Conservation (phyloP, 148 eudicot genomes). For the Gaultheria prostrata region DNA sequence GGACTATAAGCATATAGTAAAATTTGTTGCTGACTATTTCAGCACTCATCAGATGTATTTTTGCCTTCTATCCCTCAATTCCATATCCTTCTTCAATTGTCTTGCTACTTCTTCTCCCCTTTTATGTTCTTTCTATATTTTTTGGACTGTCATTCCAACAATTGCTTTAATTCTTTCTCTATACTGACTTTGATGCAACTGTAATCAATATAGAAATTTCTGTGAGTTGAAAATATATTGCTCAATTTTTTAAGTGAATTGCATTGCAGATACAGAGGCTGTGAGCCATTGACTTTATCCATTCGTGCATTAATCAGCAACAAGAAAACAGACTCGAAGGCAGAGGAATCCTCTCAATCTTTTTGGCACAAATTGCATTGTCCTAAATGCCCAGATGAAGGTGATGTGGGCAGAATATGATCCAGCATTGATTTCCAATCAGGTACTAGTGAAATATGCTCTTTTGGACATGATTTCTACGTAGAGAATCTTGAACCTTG, state of each 20-base stretch:
- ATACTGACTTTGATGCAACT: not conserved
- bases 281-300: conserved; percentile 68
- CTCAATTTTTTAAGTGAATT: not conserved
- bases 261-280: conserved; percentile 75
- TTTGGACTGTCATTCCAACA: not conserved
- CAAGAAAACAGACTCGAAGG: conserved; percentile 41
- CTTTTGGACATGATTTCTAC: not conserved
- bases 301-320: conserved; percentile 40
- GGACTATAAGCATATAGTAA: not conserved
- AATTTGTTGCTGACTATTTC: not conserved
- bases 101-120: not conserved
- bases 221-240: not conserved
- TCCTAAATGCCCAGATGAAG: conserved; percentile 81
- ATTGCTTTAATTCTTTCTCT: not conserved
- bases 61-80: not conserved
- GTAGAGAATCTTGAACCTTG: not conserved
- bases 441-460: conserved; percentile 42
- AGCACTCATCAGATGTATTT: not conserved
- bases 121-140: not conserved
- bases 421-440: conserved; percentile 77
- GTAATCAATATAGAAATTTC: not conserved
- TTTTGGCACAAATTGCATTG: conserved; percentile 71
- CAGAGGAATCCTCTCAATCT: conserved; percentile 31
- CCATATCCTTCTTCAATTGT: not conserved
- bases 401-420: conserved; percentile 60